Evolutionary conservation across 129 eudicot species (phyloP).

Genomic region (Gnaphalium uliginosum): DNA sequence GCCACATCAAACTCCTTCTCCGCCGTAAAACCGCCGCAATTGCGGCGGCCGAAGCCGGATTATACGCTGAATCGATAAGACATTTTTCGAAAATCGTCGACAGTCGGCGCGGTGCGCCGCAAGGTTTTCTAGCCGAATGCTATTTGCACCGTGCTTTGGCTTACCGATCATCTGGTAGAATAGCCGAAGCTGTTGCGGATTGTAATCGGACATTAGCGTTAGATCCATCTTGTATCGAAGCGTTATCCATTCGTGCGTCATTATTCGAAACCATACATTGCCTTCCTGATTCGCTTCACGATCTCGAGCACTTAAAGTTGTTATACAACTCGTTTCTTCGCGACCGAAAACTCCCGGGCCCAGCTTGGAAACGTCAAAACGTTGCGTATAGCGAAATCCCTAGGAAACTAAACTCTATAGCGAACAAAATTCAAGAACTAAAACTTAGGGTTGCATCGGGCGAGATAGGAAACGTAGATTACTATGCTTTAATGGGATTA

Average conservation of each 20-base stretch:
- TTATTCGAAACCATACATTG: constrained; percentile 72
- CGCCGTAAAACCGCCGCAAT: constrained; percentile 88
- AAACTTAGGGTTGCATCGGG: constrained; percentile 72
- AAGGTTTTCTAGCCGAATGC: constrained; percentile 75
- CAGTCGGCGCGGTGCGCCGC: constrained; percentile 81
- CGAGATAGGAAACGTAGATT: constrained; percentile 74
- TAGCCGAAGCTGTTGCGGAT: constrained; percentile 79
- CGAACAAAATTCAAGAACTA: constrained; percentile 55
- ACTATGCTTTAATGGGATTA: constrained; percentile 67
- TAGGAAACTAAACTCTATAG: constrained; percentile 53
- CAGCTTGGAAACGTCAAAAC: constrained; percentile 64
- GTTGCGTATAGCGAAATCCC: constrained; percentile 73
- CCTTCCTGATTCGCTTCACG: constrained; percentile 79
- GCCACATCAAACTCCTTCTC: constrained; percentile 80
- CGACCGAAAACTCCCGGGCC: constrained; percentile 73
- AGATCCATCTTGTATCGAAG: constrained; percentile 65
- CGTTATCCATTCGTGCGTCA: constrained; percentile 59
- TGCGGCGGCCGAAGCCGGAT: constrained; percentile 87
- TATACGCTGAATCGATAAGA: constrained; percentile 70
- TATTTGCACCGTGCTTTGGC: constrained; percentile 75
- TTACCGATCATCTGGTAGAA: constrained; percentile 53
- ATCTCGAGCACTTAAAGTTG: constrained; percentile 77
- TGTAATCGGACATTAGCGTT: constrained; percentile 74
- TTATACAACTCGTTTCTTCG: constrained; percentile 70
- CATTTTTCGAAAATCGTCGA: constrained; percentile 90